A percentile compares a stretch with the other conserved stretches of the same genome.
These are phyloP conservation scores for Polychaeton citri DNA, from an alignment of 2,329 filamentous ascomycete genomes.

Conservation along the genomic window DNA sequence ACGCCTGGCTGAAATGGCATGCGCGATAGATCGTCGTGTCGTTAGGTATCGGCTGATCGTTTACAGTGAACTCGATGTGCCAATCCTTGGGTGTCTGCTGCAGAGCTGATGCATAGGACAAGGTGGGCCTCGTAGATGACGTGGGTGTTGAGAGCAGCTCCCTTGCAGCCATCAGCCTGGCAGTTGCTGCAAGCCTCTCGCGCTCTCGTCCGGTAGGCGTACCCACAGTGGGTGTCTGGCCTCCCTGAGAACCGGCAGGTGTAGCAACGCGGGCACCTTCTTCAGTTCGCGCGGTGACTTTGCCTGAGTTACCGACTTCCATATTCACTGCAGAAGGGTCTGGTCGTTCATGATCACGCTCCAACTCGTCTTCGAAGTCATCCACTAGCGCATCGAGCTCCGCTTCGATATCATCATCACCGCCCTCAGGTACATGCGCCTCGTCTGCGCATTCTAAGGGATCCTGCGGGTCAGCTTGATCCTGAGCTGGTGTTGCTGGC, in stretches of 20 bases:
- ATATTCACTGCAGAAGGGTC: constrained; percentile 84
- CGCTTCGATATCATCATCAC: constrained; percentile 34
- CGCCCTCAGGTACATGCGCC: constrained; percentile 49
- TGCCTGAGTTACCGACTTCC: constrained; percentile 74
- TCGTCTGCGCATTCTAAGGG: constrained; percentile 89
- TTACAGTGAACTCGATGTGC: constrained; percentile 92
- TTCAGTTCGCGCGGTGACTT: constrained; percentile 81
- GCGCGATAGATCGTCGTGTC: constrained; percentile 95
- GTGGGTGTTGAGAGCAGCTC: constrained; percentile 34
- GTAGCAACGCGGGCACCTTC: constrained; percentile 80
- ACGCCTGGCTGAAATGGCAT: constrained; percentile 57
- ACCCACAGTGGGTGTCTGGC: constrained; percentile 6
- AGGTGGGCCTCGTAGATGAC: constrained; percentile 38
- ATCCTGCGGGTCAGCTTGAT: constrained; percentile 46
- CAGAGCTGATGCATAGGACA: constrained; percentile 75
- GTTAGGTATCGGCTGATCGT: constrained; percentile 69
- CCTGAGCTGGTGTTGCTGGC: constrained; percentile 14
- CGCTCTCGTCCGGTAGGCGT: constrained; percentile 19
- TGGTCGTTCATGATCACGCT: constrained; percentile 48
- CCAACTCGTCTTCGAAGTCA: constrained; percentile 71
- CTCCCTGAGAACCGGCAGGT: constrained; percentile 44
- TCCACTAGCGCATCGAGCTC: constrained; percentile 81
- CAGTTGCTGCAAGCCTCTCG: constrained; percentile 17
- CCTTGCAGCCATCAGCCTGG: constrained; percentile 19
- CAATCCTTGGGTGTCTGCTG: constrained; percentile 77